Percentiles rank a stretch among this genome's conserved stretches.
These are phyloP conservation scores for Lactarius psammicola DNA, from an alignment of 768 basidiomycete genomes.

Conservation along the genomic window DNA sequence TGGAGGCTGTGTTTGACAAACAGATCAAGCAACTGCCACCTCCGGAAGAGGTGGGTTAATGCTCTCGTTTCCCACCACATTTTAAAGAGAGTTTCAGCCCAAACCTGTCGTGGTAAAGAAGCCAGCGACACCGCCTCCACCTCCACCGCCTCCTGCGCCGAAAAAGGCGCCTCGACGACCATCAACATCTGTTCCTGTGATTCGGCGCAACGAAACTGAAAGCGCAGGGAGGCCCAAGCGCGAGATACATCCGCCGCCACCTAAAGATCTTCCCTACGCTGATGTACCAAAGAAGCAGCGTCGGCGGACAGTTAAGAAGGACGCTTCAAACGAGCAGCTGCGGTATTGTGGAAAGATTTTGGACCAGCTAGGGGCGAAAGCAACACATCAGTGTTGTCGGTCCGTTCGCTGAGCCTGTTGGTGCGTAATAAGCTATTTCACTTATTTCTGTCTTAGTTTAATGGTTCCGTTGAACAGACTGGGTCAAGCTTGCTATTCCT, in stretches of 20 bases:
- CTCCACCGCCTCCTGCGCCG: conserved; percentile 45
- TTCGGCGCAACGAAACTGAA: conserved; percentile 71
- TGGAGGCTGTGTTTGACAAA: conserved; percentile 87
- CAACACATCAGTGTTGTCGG: conserved; percentile 68
- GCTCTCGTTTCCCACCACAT: neutral
- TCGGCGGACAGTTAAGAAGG: conserved; percentile 57
- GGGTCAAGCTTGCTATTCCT: conserved; percentile 74
- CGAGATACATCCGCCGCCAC: conserved; percentile 94
- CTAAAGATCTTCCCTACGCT: conserved; percentile 85
- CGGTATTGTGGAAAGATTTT: conserved; percentile 78
- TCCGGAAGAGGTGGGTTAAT: conserved; percentile 62
- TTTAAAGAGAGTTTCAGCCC: conserved; percentile 35
- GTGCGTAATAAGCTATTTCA: conserved; percentile 48
- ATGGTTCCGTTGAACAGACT: conserved; percentile 48
- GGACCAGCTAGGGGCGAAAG: conserved; percentile 72
- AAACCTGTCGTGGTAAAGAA: conserved; percentile 49
- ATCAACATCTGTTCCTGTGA: conserved; percentile 79
- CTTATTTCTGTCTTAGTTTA: neutral
- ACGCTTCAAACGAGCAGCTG: conserved; percentile 80
- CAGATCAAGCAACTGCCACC: conserved; percentile 80
- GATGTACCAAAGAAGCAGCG: conserved; percentile 70
- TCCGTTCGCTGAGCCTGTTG: conserved; percentile 94
- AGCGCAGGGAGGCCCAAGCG: conserved; percentile 84
- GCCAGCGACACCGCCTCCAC: conserved; percentile 34
- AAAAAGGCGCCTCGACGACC: conserved; percentile 59